Base-by-base conservation (phyloP, 257 asterid species). In the Oldenlandia corymbosa region DNA sequence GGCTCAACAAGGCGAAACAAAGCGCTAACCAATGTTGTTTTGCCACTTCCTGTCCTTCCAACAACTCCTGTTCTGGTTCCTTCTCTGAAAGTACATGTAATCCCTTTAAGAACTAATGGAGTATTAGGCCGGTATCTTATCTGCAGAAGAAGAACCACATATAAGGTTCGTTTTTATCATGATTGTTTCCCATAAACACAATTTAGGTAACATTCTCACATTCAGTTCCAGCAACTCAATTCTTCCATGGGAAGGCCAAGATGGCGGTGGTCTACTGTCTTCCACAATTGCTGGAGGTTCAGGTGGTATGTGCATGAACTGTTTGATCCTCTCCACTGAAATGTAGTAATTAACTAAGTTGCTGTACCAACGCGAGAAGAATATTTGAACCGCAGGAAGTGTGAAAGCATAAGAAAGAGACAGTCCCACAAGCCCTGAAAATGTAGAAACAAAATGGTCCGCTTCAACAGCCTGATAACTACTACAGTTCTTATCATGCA, bases 31-130 rank as follows among this genome's bases (percentile, higher is more conserved):
- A 90, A 76, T 28, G 95, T 87, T 4, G 95, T 85, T 71, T 87
- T 90, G 26, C 97, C 97, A 26, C 97, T 90, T 68, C 97, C 95
- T 0, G 97, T 90, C 80, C 97, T 77, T 50, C 94, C 97, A 62
- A 90, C 94, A 10, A 90, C 82, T 47, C 97, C 97, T 18, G 85
- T 74, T 75, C 91, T 69, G 1, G 58, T 76, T 64, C 88, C 95
- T 84, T 82, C 92, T 42, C 46, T 64, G 75, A 90, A 85, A 18
- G 83, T 79, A 80, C 97, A 87, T 5, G 83, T 85, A 59, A 87
- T 77, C 70, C 95, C 95, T 60, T 87, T 82, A 13, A 90, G 90
- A 50, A 90, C 85, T 60, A 79, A 20, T n/a, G 94, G 95, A 27
- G 94, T 78, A 76, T 90, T 87, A 0, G 85, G 78, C 18, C 95